Evolutionary conservation across 176 grass and related monocot species (phyloP), one percentile per base, ranked within the genome.

Genomic region (Bothriochloa decipiens): DNA sequence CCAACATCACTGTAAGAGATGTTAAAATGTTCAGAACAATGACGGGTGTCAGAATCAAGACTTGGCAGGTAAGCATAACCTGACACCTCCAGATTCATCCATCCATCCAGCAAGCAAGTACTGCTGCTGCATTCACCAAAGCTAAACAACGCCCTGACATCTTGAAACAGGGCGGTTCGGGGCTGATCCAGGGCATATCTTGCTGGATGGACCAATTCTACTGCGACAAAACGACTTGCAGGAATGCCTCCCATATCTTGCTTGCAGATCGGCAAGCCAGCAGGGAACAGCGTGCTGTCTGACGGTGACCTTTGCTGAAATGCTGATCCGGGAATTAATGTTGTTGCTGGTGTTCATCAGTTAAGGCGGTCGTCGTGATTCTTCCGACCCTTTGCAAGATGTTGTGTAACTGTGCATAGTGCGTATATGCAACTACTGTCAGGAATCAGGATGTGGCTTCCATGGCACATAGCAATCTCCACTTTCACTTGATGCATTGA

Each of bases 31-130:
- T 89, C 82, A 95, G 75, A 75, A 98, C 96, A 27, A 98, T 92
- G 91, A 94, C 76, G 7, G 91, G 93, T 62, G 96, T 98, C 91
- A 95, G 93, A 83, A 98, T 98, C 89, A 98, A 95, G 88, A 98
- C 96, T 65, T 98, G 96, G 96, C 93, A 98, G 91, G 96, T 95
- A 87, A 82, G 43, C 25, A 53, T 11, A 55, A 64, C 57, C 65
- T 42, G 43, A 65, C 4, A 69, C 33, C 65, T 70, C 11, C 7
- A 26, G 3, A 36, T 43, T 13, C 46, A 68, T 52, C 14, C 23
- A 81, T 33, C 10, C 52, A 11, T 42, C 62, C 29, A 72, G 40
- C n/a, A 85, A 70, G 14, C 25, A n/a, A n/a, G n/a, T n/a, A 76
- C n/a, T 16, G 29, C 2, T 32, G 29, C 29, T 32, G 29, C 29